Base-by-base conservation (phyloP, 2,329 filamentous ascomycete species). In the Pezizomycotina sp. region DNA sequence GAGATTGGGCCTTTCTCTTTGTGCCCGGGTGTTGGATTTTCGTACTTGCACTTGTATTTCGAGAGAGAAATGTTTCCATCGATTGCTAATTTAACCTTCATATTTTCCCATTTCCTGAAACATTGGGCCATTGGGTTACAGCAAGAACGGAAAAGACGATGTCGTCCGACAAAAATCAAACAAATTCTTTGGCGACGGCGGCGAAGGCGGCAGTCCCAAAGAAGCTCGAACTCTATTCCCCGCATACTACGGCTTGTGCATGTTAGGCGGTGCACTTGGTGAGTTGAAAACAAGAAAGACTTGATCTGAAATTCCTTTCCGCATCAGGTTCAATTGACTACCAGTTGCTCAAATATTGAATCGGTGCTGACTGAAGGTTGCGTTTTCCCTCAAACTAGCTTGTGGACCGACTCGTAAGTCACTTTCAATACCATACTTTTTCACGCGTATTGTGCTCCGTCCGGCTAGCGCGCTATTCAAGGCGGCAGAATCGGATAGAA, bases 161-260 rank as follows among this genome's bases (percentile, higher is more conserved):
- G n/a, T n/a, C n/a, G n/a, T n/a, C n/a, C n/a, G n/a, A n/a, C n/a
- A n/a, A n/a, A n/a, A n/a, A n/a, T n/a, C n/a, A n/a, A n/a, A n/a
- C n/a, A n/a, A n/a, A n/a, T n/a, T n/a, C n/a, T n/a, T n/a, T n/a
- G n/a, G n/a, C n/a, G n/a, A n/a, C n/a, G n/a, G n/a, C n/a, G n/a
- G n/a, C n/a, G n/a, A n/a, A n/a, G n/a, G n/a, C n/a, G n/a, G n/a
- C n/a, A n/a, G n/a, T n/a, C n/a, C n/a, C n/a, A n/a, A n/a, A n/a
- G n/a, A 43, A 72, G 40, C 83, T 92, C 47, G 75, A 91, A 61
- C 65, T 86, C 33, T 91, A 78, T 61, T 76, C 77, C 60, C 64
- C 32, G 75, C 77, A 48, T 92, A 82, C 62, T 92, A 91, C 61
- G 79, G 77, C 15, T 76, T 81, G 13, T 91, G 82, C 56, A 84